phyloP scores from a whole-genome alignment of 345 rosid genomes.

The Eucalyptus dawsonii region DNA sequence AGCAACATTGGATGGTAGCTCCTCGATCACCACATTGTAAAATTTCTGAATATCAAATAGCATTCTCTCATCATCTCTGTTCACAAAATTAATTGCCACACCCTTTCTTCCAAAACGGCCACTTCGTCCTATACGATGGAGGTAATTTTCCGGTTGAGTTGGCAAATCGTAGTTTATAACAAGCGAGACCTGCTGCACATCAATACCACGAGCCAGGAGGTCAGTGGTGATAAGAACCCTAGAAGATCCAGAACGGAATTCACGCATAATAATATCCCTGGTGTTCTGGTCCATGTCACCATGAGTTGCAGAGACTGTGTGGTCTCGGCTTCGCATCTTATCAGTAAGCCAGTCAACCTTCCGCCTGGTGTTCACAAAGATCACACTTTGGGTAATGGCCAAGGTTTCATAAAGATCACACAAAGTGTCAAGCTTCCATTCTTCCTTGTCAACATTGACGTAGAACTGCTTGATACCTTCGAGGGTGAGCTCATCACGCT shows the following conservation, averaged over 20 bases:
- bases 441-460: conserved; percentile 80
- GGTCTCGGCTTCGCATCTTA: conserved; percentile 79
- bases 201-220: conserved; percentile 39
- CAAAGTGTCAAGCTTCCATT: conserved; percentile 79
- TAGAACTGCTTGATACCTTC: conserved; percentile 91
- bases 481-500: conserved; percentile 82
- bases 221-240: conserved; percentile 43
- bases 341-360: conserved; percentile 94
- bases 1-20: conserved; percentile 37
- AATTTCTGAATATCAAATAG: conserved; percentile 50
- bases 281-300: conserved; percentile 58
- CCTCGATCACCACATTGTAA: conserved; percentile 45
- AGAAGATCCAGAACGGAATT: conserved; percentile 38
- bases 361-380: conserved; percentile 86
- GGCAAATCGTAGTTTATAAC: conserved; percentile 44
- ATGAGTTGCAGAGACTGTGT: conserved; percentile 89
- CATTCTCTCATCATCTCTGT: conserved; percentile 30
- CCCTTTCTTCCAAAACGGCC: conserved; percentile 45
- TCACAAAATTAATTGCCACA: conserved; percentile 37
- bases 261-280: conserved; percentile 39
- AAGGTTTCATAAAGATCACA: conserved; percentile 84
- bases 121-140: conserved; percentile 39
- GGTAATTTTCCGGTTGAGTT: conserved; percentile 41
- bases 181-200: conserved; percentile 43
- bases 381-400: conserved; percentile 88